Evolutionary conservation across 2,329 filamentous ascomycete species (phyloP).

Genomic region (Botrytis aclada): DNA sequence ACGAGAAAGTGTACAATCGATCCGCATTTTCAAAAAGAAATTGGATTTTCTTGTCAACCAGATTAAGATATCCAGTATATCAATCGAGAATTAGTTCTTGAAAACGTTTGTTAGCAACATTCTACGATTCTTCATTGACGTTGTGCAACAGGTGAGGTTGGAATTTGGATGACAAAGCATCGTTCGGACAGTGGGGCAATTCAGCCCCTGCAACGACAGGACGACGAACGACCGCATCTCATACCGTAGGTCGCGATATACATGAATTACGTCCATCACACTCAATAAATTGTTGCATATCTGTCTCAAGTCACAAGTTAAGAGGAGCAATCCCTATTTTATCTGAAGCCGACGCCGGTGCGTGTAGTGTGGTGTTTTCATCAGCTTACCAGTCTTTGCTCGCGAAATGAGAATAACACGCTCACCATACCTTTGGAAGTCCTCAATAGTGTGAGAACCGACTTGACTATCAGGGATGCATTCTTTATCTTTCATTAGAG

Average conservation of each 20-base stretch:
- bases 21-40: too few species aligned
- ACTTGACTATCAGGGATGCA: rapidly evolving
- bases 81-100: background rate
- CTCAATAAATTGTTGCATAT: background rate
- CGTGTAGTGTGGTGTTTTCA: background rate
- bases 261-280: too few species aligned
- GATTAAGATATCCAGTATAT: background rate
- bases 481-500: background rate
- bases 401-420: background rate
- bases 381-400: background rate
- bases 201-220: background rate
- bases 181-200: background rate
- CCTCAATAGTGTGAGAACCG: background rate
- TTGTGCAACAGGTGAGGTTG: constrained; percentile 2
- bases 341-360: background rate
- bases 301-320: too few species aligned
- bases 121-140: background rate
- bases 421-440: background rate
- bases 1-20: background rate
- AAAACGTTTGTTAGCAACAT: background rate
- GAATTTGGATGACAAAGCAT: constrained; percentile 9
- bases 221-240: background rate
- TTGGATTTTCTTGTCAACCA: rapidly evolving
- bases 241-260: background rate
- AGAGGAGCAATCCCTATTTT: background rate